A percentile compares a stretch with the other conserved stretches of the same genome.
Evolutionary conservation across 768 basidiomycete species (phyloP).

Genomic region (Suillus clintonianus): DNA sequence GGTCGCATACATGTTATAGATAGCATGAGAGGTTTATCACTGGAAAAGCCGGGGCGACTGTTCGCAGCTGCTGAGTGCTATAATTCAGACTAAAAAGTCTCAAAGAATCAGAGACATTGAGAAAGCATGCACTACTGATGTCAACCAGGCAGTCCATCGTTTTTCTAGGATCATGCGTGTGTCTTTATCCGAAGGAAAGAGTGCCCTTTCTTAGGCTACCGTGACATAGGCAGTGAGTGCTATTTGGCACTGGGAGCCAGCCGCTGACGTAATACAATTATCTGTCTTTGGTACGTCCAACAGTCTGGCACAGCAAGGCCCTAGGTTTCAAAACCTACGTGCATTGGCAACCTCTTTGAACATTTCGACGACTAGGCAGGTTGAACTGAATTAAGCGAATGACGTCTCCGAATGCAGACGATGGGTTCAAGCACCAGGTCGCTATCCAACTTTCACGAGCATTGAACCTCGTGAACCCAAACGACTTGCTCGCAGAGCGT

Average conservation of each 20-base stretch:
- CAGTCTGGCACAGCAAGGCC: neutral
- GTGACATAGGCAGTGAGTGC: too few relatives aligned
- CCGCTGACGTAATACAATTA: neutral
- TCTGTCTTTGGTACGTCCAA: neutral
- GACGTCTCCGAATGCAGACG: neutral
- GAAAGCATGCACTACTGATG: neutral
- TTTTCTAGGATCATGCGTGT: neutral
- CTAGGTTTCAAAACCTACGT: neutral
- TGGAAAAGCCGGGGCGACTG: neutral
- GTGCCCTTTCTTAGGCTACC: neutral
- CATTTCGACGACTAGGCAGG: neutral
- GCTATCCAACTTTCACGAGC: conserved; percentile 81
- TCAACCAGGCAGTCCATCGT: neutral
- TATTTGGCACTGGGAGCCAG: neutral
- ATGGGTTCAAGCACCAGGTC: conserved; percentile 63
- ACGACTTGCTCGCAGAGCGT: conserved; percentile 76
- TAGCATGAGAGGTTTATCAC: neutral
- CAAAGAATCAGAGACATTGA: neutral
- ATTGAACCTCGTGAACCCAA: conserved; percentile 80
- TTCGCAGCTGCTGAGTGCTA: neutral
- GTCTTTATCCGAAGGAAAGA: neutral
- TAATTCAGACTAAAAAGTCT: neutral
- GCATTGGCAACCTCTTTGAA: neutral
- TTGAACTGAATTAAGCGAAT: neutral
- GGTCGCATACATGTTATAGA: neutral